Percentiles rank a stretch among this genome's conserved stretches.
These are phyloP conservation scores for Alternaria tenuissima DNA, from an alignment of 2,329 filamentous ascomycete genomes.

Conservation along the genomic window DNA sequence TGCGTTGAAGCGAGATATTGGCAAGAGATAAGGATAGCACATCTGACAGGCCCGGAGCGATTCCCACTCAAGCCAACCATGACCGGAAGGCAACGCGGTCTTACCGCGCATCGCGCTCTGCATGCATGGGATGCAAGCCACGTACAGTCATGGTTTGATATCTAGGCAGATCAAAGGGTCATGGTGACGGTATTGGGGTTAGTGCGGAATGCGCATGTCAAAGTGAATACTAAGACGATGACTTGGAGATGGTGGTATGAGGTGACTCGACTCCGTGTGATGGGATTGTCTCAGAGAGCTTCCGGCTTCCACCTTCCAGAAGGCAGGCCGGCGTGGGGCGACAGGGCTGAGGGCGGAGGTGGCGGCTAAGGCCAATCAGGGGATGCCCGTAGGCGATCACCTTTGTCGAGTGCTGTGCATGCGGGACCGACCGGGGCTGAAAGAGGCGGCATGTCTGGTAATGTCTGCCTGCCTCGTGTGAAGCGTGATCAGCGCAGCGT, in stretches of 20 bases:
- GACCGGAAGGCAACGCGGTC: not conserved
- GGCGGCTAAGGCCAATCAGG: slow-evolving; percentile 26
- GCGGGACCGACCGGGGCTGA: slow-evolving; percentile 17
- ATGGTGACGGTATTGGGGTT: not conserved
- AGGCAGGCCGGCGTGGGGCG: slow-evolving; percentile 19
- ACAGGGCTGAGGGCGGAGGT: slow-evolving; percentile 24
- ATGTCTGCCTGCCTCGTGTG: not conserved
- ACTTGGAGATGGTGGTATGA: not conserved
- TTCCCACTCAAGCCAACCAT: not conserved
- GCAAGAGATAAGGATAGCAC: slow-evolving; percentile 15
- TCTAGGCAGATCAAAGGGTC: not conserved
- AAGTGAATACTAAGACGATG: not conserved
- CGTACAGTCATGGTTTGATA: slow-evolving; percentile 5
- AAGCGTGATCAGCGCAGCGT: not conserved
- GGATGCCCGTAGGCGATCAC: slow-evolving; percentile 16
- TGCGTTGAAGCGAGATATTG: slow-evolving; percentile 10
- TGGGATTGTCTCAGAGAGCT: no score
- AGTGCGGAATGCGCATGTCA: not conserved
- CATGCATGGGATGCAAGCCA: not conserved
- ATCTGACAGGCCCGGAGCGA: slow-evolving; percentile 14
- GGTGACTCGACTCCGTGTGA: not conserved
- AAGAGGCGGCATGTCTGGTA: not conserved
- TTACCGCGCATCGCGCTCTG: not conserved
- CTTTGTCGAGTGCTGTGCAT: slow-evolving; percentile 14
- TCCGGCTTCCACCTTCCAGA: slow-evolving; percentile 14